These are phyloP conservation scores for Clavariopsis aquatica DNA, from an alignment of 495 filamentous ascomycete species.

Conservation along the genomic window DNA sequence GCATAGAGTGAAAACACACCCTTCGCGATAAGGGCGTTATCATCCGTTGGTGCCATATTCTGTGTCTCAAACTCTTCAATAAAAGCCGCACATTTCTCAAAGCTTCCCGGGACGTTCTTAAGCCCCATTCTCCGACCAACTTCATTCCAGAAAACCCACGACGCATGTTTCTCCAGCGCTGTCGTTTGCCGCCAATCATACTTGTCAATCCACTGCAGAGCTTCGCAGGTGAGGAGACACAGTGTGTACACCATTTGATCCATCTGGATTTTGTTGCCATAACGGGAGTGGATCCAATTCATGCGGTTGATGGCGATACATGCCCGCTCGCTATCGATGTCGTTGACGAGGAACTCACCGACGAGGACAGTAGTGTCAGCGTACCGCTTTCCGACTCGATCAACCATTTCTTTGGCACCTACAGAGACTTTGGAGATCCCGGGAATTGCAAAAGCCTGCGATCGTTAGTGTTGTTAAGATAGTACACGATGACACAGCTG, in stretches of 20 bases:
- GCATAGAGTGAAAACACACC: neutral
- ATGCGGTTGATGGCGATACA: neutral
- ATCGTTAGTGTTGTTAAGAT: too few species aligned
- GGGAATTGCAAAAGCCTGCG: neutral
- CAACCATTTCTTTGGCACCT: neutral
- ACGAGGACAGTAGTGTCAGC: neutral
- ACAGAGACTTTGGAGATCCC: neutral
- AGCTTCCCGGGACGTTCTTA: neutral
- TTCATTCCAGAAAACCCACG: neutral
- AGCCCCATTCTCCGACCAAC: neutral
- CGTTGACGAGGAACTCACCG: constrained; percentile 1
- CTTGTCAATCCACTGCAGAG: constrained; percentile 3
- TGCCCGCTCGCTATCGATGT: constrained; percentile 1
- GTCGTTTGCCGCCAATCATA: neutral
- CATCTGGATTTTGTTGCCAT: constrained; percentile 1
- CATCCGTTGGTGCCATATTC: neutral
- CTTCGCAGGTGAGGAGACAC: neutral
- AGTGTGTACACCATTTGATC: neutral
- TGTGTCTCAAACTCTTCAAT: neutral
- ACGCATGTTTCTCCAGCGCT: neutral
- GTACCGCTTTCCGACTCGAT: neutral
- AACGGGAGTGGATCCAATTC: constrained; percentile 3
- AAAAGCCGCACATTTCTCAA: neutral
- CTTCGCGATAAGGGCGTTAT: neutral
- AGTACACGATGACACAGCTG: too few species aligned